Percentiles rank a stretch among this genome's conserved stretches.
Conservation (phyloP, 768 basidiomycete genomes). For the Amanita thiersii region DNA sequence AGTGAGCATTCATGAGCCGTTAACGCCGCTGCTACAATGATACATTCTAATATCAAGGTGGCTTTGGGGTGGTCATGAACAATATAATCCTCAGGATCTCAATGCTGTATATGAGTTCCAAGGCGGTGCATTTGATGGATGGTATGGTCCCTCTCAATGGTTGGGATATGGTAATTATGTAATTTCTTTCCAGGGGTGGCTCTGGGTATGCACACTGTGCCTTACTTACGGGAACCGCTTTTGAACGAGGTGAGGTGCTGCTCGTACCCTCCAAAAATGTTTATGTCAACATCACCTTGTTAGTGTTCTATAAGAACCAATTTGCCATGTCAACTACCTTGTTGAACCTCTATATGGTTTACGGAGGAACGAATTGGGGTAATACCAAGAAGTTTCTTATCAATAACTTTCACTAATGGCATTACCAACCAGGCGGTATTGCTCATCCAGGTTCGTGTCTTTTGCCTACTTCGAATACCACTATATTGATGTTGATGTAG, state of each 20-base stretch:
- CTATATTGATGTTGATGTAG: slow-evolving; percentile 11
- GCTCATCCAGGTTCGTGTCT: slow-evolving; percentile 24
- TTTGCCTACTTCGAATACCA: neutral
- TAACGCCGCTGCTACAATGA: neutral
- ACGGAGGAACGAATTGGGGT: slow-evolving; percentile 45
- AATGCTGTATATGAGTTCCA: slow-evolving; percentile 39
- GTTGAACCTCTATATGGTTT: slow-evolving; percentile 44
- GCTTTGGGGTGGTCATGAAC: slow-evolving; percentile 30
- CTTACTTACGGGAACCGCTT: slow-evolving; percentile 29
- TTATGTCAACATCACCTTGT: neutral
- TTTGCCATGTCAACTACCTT: slow-evolving; percentile 39
- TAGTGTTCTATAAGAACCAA: slow-evolving; percentile 42
- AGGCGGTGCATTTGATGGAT: slow-evolving; percentile 46
- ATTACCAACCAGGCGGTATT: slow-evolving; percentile 19
- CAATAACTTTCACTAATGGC: neutral
- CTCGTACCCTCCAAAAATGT: neutral
- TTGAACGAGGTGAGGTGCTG: slow-evolving; percentile 29
- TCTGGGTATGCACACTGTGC: slow-evolving; percentile 25
- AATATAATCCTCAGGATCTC: slow-evolving; percentile 25
- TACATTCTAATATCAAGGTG: slow-evolving; percentile 15
- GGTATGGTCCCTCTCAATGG: slow-evolving; percentile 16
- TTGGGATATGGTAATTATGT: neutral
- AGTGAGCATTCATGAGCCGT: too few relatives aligned
- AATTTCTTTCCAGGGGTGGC: slow-evolving; percentile 28
- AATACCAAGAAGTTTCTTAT: slow-evolving; percentile 3